Evolutionary conservation across 805 yeast species (phyloP).

Genomic region (Candida rishiriensis): DNA sequence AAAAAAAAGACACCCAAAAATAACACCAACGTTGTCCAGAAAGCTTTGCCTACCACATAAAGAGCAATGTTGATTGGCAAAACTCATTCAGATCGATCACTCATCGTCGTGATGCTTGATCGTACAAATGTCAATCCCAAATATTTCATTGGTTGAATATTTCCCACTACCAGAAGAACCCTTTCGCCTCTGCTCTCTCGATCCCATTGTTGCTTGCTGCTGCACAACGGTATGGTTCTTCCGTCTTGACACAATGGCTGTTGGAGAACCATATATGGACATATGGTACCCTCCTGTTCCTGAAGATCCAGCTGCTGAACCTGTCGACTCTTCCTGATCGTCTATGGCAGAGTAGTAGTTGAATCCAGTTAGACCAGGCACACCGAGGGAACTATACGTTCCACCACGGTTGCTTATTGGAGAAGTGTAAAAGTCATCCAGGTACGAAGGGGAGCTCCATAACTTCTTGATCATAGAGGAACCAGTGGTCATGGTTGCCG

Average conservation of each 20-base stretch:
- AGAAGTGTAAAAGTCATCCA: conserved; percentile 64
- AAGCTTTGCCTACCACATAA: too few relatives aligned
- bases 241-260: conserved; percentile 18
- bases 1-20: background rate
- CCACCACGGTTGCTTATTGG: conserved; percentile 29
- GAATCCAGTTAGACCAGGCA: background rate
- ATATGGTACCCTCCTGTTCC: too few relatives aligned
- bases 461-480: conserved; percentile 43
- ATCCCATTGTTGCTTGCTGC: background rate
- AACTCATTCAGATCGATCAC: too few relatives aligned
- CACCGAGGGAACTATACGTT: background rate
- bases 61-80: too few relatives aligned
- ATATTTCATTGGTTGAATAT: conserved; percentile 42
- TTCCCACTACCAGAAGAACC: conserved; percentile 1
- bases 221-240: conserved; percentile 2
- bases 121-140: conserved; percentile 54
- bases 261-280: conserved; percentile 34
- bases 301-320: conserved; percentile 4
- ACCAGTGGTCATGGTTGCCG: conserved; percentile 5
- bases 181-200: background rate
- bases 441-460: conserved; percentile 63
- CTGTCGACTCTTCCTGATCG: conserved; percentile 25
- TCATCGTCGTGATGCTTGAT: conserved; percentile 26
- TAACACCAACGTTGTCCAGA: too few relatives aligned
- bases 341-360: background rate